Evolutionary conservation across 1,139 yeast genomes (phyloP), one percentile per base, ranked within the genome.

Genomic region (Candida glucosophila): DNA sequence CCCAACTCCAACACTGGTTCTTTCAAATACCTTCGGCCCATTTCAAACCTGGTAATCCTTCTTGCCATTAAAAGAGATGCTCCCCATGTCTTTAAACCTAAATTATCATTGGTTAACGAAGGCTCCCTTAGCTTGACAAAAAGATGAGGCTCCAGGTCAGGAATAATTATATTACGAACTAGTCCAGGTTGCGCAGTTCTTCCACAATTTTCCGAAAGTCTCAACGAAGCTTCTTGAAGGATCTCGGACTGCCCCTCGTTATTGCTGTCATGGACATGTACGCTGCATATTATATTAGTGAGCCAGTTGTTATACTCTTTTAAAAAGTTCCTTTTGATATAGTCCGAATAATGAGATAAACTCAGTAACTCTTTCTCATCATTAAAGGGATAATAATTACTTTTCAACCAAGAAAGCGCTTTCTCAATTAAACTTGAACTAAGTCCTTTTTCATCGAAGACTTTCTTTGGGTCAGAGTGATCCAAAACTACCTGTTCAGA

Each of bases 41-140:
- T 18, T 3, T 27, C 25, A 5, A 31, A 17, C 19, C 39, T 43
- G 2, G 62, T 53, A 5, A 81, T 45, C 24, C 77, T 52, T 27
- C 73, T 67, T 2, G 92, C 67, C 12, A 90, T 55, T 2, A 83
- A 65, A 17, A 82, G 55, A 0, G 96, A 75, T 0, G 96, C 80
- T 0, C 97, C 98, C 98, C 98, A 90, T 0, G 98, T 90, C 38
- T 88, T 86, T 46, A 85, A 64, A 1, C 98, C 98, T 17, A 90
- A 55, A 35, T 80, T 81, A 48, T 90, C 98, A 25, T 74, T 73
- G 0, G 95, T 83, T 33, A 90, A 55, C 0, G 94, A 75, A 0
- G 97, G 97, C 46, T 90, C 98, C 32, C 67, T 66, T 17, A 90
- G 51, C 14, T 46, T 38, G 1, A 82, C 64, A 12, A 39, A 44